A percentile compares a stretch with the other conserved stretches of the same genome.
These are phyloP conservation scores for Fragaria nilgerrensis DNA, from an alignment of 306 rosid species.

Conservation along the genomic window DNA sequence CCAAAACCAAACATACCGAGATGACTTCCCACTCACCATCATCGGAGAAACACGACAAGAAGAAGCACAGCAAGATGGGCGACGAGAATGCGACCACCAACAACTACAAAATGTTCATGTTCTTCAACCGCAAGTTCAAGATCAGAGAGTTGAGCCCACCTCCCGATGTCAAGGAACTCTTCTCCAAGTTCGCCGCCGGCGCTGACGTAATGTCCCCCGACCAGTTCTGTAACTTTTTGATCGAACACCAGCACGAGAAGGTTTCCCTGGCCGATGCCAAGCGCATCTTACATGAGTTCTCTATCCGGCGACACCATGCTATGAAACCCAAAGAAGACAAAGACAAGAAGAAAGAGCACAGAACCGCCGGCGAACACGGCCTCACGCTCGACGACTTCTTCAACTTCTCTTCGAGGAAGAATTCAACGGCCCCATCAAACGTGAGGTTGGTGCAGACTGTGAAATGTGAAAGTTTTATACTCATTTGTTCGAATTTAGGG, in stretches of 20 bases:
- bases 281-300: constrained; percentile 30
- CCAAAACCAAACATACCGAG: background rate
- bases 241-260: constrained; percentile 49
- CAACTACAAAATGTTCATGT: constrained; percentile 61
- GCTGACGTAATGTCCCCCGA: constrained; percentile 39
- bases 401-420: constrained; percentile 44
- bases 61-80: background rate
- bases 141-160: constrained; percentile 55
- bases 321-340: background rate
- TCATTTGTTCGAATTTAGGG: background rate
- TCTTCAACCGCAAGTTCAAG: constrained; percentile 72
- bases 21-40: background rate
- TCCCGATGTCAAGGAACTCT: constrained; percentile 50
- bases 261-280: constrained; percentile 36
- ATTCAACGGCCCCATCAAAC: constrained; percentile 53
- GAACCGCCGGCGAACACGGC: constrained; percentile 3
- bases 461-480: too few species aligned
- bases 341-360: background rate
- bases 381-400: constrained; percentile 63
- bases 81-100: constrained; percentile 25
- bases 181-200: constrained; percentile 42
- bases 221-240: constrained; percentile 51
- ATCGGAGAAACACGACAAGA: background rate
- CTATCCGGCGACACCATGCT: constrained; percentile 24
- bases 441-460: constrained; percentile 37